These are phyloP conservation scores for Xylaria sp. DNA, from an alignment of 2,329 filamentous ascomycete species.

Conservation along the genomic window DNA sequence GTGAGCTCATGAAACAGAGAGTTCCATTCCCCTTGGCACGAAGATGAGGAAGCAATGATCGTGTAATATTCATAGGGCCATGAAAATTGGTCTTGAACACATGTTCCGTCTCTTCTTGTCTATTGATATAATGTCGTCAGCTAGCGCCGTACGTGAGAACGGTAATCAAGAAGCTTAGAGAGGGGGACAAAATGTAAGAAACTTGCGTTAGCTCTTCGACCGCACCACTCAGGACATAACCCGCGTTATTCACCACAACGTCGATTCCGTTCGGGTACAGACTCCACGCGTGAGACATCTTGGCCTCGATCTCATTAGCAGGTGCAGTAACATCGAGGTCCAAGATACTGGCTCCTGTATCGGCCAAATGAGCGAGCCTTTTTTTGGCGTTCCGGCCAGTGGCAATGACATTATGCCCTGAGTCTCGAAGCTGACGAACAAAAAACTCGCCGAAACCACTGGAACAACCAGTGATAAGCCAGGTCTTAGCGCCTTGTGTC, in stretches of 20 bases:
- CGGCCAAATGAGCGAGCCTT: constrained; percentile 49
- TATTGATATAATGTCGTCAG: constrained; percentile 16
- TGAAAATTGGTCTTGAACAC: constrained; percentile 52
- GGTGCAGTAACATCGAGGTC: constrained; percentile 46
- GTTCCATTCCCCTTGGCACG: constrained; percentile 47
- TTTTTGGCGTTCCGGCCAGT: constrained; percentile 52
- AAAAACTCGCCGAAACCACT: constrained; percentile 54
- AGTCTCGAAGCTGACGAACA: constrained; percentile 50
- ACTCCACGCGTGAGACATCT: constrained; percentile 40
- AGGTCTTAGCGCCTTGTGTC: constrained; percentile 39
- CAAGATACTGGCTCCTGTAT: constrained; percentile 46
- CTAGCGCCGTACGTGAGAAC: background rate
- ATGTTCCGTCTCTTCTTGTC: constrained; percentile 44
- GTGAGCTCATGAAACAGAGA: constrained; percentile 51
- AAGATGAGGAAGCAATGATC: constrained; percentile 49
- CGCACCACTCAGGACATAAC: constrained; percentile 47
- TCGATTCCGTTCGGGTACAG: constrained; percentile 47
- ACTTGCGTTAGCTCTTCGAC: constrained; percentile 46
- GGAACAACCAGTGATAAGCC: constrained; percentile 56
- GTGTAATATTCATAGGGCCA: constrained; percentile 52
- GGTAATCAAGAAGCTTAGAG: background rate
- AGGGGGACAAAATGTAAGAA: background rate
- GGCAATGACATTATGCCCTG: constrained; percentile 54
- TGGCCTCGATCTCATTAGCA: constrained; percentile 38
- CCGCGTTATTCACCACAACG: constrained; percentile 54